phyloP scores from a whole-genome alignment of 768 basidiomycete species.

The Ramaria rubella region DNA sequence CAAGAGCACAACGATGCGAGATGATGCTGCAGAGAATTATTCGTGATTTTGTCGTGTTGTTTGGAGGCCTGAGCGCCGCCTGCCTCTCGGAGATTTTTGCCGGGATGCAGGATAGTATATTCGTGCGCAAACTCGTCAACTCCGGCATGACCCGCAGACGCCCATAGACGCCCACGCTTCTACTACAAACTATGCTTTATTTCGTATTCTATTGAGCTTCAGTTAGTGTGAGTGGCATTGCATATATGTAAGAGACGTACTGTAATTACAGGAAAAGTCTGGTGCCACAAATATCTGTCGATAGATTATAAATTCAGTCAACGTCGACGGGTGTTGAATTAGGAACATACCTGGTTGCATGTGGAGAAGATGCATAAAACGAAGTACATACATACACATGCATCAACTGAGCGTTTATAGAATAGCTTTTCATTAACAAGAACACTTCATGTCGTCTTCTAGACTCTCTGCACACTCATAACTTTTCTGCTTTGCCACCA shows the following conservation, averaged over 20 bases:
- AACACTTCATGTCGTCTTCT: too few relatives aligned
- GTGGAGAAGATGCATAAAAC: too few relatives aligned
- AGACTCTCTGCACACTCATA: too few relatives aligned
- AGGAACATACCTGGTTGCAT: not conserved
- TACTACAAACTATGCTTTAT: not conserved
- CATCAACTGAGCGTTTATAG: too few relatives aligned
- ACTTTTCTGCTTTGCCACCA: too few relatives aligned
- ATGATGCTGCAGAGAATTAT: not conserved
- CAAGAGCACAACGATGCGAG: not conserved
- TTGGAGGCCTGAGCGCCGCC: constrained; percentile 1
- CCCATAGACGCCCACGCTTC: not conserved
- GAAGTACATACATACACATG: too few relatives aligned
- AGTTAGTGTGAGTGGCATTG: not conserved
- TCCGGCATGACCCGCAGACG: not conserved
- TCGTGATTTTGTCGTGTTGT: constrained; percentile 1
- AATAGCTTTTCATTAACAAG: too few relatives aligned
- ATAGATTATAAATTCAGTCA: not conserved
- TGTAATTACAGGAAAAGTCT: not conserved
- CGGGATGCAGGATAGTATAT: constrained; percentile 1
- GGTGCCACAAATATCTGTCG: not conserved
- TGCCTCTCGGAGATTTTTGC: not conserved
- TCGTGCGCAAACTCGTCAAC: not conserved
- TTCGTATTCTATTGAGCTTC: not conserved
- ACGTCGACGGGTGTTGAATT: not conserved
- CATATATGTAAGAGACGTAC: not conserved